Evolutionary conservation across 106 monocot species (phyloP), one percentile per base, ranked within the genome.

Genomic region (Apostasia shenzhenica): DNA sequence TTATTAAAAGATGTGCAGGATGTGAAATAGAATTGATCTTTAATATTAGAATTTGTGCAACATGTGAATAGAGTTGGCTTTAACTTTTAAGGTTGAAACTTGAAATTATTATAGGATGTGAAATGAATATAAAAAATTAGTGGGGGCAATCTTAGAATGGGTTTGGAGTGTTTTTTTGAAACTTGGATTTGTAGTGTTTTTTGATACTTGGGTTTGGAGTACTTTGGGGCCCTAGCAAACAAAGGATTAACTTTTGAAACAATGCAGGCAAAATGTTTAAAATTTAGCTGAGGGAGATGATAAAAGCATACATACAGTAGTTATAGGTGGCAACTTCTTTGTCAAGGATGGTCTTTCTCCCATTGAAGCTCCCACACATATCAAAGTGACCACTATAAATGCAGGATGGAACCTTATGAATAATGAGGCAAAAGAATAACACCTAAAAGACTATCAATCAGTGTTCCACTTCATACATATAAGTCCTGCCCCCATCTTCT

Each of bases 351-450:
- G 76, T 62, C 90, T 99, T 69, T 90, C 97, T 54, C 92, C 97
- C 54, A 99, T 81, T 13, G 92, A 92, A 74, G 92, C 77, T 74
- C 97, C 97, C 54, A 99, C 83, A 72, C 90, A 99, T 73, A 81
- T 92, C 55, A 99, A 84, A 41, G 85, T 93, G 70, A 99, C 51
- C 66, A 75, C 97, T 99, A 79, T 55, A 75, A 5, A 72, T 57
- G 70, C 53, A 57, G 62, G n/a, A 2, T 8, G 1, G 60, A 66
- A 46, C 12, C 57, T 10, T 69, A 60, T 37, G 6, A 52, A 6
- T 59, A 62, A 65, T 2, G 5, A 13, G 45, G 40, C 8, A 71
- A 63, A 63, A 48, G 8, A 70, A 41, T 38, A 6, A 41, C 2
- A 52, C 41, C 54, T 8, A 49, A 48, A 46, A 51, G 52, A 54